A percentile compares a stretch with the other conserved stretches of the same genome.
These are phyloP conservation scores for Alternaria sp. DNA, from an alignment of 2,329 filamentous ascomycete species.

Conservation along the genomic window DNA sequence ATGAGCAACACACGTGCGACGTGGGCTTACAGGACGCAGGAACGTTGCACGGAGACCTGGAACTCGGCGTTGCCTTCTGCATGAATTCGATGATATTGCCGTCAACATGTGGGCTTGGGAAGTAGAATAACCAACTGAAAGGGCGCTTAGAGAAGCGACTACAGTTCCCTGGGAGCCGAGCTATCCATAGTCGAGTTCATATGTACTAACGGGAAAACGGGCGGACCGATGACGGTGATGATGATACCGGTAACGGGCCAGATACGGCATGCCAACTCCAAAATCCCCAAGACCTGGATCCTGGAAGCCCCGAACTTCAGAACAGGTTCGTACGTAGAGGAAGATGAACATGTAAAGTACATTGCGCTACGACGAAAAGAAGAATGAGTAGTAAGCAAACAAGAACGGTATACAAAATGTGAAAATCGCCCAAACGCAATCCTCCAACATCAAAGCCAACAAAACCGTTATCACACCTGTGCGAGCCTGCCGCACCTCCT, in stretches of 20 bases:
- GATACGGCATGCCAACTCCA: slow-evolving; percentile 1
- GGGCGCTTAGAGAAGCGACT: neutral
- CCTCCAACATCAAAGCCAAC: neutral
- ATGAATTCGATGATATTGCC: neutral
- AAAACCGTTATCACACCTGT: neutral
- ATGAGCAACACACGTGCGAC: slow-evolving; percentile 37
- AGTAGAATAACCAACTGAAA: neutral
- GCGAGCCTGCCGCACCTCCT: neutral
- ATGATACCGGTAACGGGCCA: neutral
- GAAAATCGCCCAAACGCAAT: neutral
- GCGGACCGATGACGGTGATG: neutral
- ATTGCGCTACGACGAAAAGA: neutral
- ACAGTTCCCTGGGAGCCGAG: neutral
- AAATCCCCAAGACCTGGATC: slow-evolving; percentile 4
- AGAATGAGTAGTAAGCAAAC: neutral
- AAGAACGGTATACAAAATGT: neutral
- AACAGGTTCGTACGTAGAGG: neutral
- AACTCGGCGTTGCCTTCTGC: slow-evolving; percentile 10
- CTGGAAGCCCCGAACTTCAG: neutral
- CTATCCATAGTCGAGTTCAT: neutral
- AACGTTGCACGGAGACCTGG: slow-evolving; percentile 17
- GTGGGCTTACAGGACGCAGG: slow-evolving; percentile 12
- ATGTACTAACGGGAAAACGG: neutral
- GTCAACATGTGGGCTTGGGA: slow-evolving; percentile 16
- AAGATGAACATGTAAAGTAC: neutral